These are phyloP conservation scores for Silene uniflora DNA, from an alignment of 148 eudicot species.

Conservation along the genomic window DNA sequence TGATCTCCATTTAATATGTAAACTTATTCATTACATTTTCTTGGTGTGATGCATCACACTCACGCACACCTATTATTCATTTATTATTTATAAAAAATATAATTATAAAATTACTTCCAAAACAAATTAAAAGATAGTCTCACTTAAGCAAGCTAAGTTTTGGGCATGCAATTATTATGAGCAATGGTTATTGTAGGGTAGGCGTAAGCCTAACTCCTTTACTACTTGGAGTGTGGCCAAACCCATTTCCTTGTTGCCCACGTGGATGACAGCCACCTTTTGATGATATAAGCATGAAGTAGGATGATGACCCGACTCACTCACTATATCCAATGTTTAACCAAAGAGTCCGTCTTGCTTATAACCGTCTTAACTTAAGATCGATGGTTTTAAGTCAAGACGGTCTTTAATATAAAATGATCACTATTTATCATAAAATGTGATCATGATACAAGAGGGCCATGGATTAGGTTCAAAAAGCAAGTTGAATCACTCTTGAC, in stretches of 20 bases:
- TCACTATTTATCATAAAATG: no score
- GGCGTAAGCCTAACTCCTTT: constrained; percentile 18
- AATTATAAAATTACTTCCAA: constrained; percentile 12
- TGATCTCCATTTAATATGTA: constrained; percentile 6
- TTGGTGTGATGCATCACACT: constrained; percentile 13
- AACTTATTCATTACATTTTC: not conserved
- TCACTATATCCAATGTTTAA: constrained; percentile 6
- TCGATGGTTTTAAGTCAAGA: no score
- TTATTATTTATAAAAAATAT: not conserved
- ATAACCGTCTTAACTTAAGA: no score
- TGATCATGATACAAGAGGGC: no score
- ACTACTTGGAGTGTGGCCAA: constrained; percentile 36
- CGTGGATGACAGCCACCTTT: constrained; percentile 43
- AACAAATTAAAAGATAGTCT: constrained; percentile 15
- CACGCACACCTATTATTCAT: not conserved
- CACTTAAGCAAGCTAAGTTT: constrained; percentile 20
- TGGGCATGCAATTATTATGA: constrained; percentile 23
- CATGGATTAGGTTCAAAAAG: no score
- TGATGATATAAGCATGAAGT: constrained; percentile 80
- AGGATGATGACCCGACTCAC: constrained; percentile 29
- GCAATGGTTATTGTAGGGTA: constrained; percentile 23
- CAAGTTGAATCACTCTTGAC: no score
- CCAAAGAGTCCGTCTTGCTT: no score
- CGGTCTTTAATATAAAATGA: no score
- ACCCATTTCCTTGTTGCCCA: constrained; percentile 38